phyloP scores from a whole-genome alignment of 768 basidiomycete genomes.

The Rubroboletus pulcherrimus region DNA sequence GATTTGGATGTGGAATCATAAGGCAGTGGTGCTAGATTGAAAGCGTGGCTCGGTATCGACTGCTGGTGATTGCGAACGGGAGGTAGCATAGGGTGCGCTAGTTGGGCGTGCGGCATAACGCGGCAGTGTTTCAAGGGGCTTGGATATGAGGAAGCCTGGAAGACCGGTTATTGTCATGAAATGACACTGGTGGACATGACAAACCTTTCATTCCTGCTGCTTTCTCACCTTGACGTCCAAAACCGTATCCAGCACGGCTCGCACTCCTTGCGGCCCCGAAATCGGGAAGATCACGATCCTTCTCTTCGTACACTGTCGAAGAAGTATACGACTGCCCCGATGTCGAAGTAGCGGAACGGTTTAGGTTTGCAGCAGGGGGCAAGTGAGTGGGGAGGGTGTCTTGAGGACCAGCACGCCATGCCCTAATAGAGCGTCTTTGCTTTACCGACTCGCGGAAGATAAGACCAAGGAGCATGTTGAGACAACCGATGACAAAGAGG shows the following conservation, averaged over 20 bases:
- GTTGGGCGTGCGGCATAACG: conserved; percentile 47
- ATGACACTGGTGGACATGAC: conserved; percentile 7
- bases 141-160: conserved; percentile 53
- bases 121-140: conserved; percentile 59
- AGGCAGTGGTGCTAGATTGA: conserved; percentile 26
- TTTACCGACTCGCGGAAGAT: conserved; percentile 66
- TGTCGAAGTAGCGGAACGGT: conserved; percentile 21
- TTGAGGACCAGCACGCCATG: conserved; percentile 56
- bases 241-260: conserved; percentile 61
- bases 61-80: conserved; percentile 23
- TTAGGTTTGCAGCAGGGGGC: conserved; percentile 19
- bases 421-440: conserved; percentile 55
- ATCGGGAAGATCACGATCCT: conserved; percentile 20
- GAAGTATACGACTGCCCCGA: conserved; percentile 25
- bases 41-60: conserved; percentile 22
- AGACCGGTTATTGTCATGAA: conserved; percentile 2
- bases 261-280: conserved; percentile 16
- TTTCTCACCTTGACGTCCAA: conserved; percentile 77
- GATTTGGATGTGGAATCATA: conserved; percentile 20
- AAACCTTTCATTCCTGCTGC: conserved; percentile 58
- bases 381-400: conserved; percentile 49
- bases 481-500: conserved; percentile 86
- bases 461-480: conserved; percentile 78
- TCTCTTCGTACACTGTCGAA: conserved; percentile 32
- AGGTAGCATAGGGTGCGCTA: conserved; percentile 16